Conservation (phyloP, 2,329 filamentous ascomycete species). For the Stagonosporopsis cucurbitacearum region DNA sequence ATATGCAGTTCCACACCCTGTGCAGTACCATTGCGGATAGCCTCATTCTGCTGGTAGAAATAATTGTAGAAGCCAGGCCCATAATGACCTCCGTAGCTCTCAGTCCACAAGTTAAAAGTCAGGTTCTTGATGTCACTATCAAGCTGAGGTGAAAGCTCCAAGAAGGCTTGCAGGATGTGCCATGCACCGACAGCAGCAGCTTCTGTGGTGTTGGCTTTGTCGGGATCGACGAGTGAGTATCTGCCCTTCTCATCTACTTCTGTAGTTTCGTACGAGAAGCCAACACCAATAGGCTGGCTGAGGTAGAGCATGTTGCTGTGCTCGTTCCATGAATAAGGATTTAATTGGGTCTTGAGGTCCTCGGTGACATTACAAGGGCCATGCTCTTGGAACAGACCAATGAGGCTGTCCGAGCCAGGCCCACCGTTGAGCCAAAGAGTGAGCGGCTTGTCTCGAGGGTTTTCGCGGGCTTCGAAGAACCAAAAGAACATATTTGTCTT, state of each 20-base stretch:
- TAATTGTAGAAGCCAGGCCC: conserved; percentile 62
- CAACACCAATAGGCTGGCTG: conserved; percentile 49
- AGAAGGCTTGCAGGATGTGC: conserved; percentile 47
- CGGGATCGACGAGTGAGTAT: conserved; percentile 41
- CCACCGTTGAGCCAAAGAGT: conserved; percentile 62
- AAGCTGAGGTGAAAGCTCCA: conserved; percentile 48
- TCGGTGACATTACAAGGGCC: conserved; percentile 44
- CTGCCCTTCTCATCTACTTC: conserved; percentile 32
- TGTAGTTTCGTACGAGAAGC: conserved; percentile 49
- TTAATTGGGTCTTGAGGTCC: conserved; percentile 44
- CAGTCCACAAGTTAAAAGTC: conserved; percentile 58
- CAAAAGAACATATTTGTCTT: conserved; percentile 53
- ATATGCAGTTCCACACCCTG: conserved; percentile 60
- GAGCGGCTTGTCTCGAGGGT: conserved; percentile 45
- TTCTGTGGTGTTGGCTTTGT: conserved; percentile 43
- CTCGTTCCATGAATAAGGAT: conserved; percentile 51
- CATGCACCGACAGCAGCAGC: conserved; percentile 45
- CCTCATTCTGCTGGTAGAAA: conserved; percentile 63
- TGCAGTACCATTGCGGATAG: conserved; percentile 56
- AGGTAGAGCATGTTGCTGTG: conserved; percentile 50
- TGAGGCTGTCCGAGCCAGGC: conserved; percentile 60
- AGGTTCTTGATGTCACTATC: conserved; percentile 60
- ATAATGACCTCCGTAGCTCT: conserved; percentile 57
- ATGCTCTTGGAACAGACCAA: conserved; percentile 60
- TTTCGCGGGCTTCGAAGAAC: conserved; percentile 57